These are phyloP conservation scores for Neofusicoccum sp. DNA, from an alignment of 2,329 filamentous ascomycete species.

Conservation along the genomic window DNA sequence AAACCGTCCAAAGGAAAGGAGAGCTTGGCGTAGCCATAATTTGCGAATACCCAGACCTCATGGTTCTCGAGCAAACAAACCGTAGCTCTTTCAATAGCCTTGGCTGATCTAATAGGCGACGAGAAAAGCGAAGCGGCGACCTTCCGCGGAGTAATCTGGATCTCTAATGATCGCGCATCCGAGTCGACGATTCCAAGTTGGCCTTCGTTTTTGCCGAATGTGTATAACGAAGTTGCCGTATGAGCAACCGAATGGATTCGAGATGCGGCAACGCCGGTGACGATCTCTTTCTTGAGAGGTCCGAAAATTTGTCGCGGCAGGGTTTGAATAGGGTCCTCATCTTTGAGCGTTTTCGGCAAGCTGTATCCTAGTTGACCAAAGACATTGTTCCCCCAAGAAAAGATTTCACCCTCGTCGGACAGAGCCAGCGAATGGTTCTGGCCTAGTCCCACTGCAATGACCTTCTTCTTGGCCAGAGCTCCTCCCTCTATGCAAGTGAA, in stretches of 20 bases:
- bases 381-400: slow-evolving; percentile 90
- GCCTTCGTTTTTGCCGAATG: slow-evolving; percentile 93
- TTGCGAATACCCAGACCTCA: slow-evolving; percentile 91
- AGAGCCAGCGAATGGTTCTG: slow-evolving; percentile 90
- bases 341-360: slow-evolving; percentile 67
- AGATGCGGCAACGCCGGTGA: slow-evolving; percentile 85
- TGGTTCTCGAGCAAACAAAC: slow-evolving; percentile 82
- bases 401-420: slow-evolving; percentile 83
- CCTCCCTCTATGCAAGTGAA: slow-evolving; percentile 82
- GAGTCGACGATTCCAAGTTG: slow-evolving; percentile 94
- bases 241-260: slow-evolving; percentile 89
- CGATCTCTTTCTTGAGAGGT: slow-evolving; percentile 79
- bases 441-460: slow-evolving; percentile 79
- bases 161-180: slow-evolving; percentile 84
- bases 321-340: slow-evolving; percentile 82
- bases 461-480: slow-evolving; percentile 70
- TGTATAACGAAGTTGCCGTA: slow-evolving; percentile 79
- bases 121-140: slow-evolving; percentile 84
- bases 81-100: slow-evolving; percentile 89
- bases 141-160: slow-evolving; percentile 80
- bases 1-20: slow-evolving; percentile 78
- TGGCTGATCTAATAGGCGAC: slow-evolving; percentile 73
- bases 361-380: slow-evolving; percentile 85
- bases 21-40: slow-evolving; percentile 92
- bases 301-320: slow-evolving; percentile 89